Base-by-base conservation (phyloP, 2,329 filamentous ascomycete genomes). In the Proliferodiscus dingleyae region DNA sequence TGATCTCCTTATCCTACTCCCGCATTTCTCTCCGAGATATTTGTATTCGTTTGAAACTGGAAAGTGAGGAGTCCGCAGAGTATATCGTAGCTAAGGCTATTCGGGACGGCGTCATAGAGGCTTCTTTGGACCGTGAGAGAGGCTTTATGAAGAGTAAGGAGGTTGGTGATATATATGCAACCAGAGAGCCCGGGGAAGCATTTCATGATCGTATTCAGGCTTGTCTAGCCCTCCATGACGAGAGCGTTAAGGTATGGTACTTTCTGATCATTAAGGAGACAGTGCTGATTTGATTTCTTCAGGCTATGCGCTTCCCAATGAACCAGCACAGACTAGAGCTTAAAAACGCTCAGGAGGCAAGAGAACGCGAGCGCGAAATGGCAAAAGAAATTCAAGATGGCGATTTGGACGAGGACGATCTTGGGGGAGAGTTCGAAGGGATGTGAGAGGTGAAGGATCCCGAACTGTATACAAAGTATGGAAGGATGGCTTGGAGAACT, bases 1-100 rank as follows among this genome's bases (percentile, higher is more conserved):
- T 97, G 89, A 95, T 98, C 81, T 97, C 91, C 32, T 75, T 98
- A 54, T 95, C 90, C 16, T 98, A 98, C 73, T 95, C 91, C 49
- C 87, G 91, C 52, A 98, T 98, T 62, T 96, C 91, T 1, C 78
- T 98, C 45, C 85, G 93, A 47, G 93, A 98, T 64, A 98, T 98
- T 58, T 98, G 93, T 71, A 89, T 97, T 48, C 87, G 93, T 38
- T 77, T 98, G 41, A 89, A 94, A 42, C 75, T 98, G 8, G 89
- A 93, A 55, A 95, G 87, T 58, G 93, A 98, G 66, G 93, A 98
- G 74, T 95, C 89, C 33, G 93, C 93, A 9, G 93, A 98, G 71
- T 98, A 98, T 69, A 98, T 98, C 66, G 93, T 97, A 28, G 93
- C 93, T 55, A 98, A 98, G 75, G 93, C 93, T 2, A 98, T 98